These are phyloP conservation scores for Collybia sp. DNA, from an alignment of 768 basidiomycete genomes.

Conservation along the genomic window DNA sequence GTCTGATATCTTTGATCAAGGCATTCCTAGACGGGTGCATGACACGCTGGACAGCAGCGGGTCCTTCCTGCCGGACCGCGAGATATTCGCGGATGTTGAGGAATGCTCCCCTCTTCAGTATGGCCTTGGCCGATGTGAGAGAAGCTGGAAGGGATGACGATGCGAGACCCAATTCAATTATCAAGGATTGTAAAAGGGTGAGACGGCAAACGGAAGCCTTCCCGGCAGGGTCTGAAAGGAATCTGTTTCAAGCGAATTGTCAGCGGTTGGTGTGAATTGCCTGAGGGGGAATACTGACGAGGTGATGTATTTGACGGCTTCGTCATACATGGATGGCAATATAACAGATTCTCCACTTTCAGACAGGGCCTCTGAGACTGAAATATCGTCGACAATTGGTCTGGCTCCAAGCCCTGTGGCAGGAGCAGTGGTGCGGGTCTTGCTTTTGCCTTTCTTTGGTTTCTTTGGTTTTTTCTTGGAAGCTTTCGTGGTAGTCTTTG, in stretches of 20 bases:
- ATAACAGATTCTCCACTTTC: constrained; percentile 25
- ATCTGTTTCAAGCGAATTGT: constrained; percentile 24
- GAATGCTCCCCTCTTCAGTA: constrained; percentile 63
- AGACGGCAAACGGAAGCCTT: constrained; percentile 45
- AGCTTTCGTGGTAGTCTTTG: constrained; percentile 4
- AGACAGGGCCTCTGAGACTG: constrained; percentile 37
- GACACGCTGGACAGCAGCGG: constrained; percentile 51
- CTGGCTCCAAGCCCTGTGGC: constrained; percentile 26
- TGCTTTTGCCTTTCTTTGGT: constrained; percentile 12
- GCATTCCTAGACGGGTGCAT: constrained; percentile 61
- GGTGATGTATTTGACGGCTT: constrained; percentile 56
- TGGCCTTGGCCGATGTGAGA: constrained; percentile 60
- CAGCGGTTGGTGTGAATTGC: not conserved
- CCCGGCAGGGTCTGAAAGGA: constrained; percentile 46
- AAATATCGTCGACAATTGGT: constrained; percentile 42
- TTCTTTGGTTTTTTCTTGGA: constrained; percentile 2
- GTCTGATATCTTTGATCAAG: constrained; percentile 55
- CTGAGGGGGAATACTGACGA: constrained; percentile 40
- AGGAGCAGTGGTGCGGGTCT: constrained; percentile 5
- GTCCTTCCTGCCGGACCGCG: constrained; percentile 58
- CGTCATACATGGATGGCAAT: constrained; percentile 41
- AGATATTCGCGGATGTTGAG: constrained; percentile 74
- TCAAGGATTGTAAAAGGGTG: constrained; percentile 64
- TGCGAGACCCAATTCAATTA: constrained; percentile 70
- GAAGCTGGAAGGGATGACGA: constrained; percentile 50